Evolutionary conservation across 805 yeast genomes (phyloP).

Genomic region (Lipomyces orientalis): DNA sequence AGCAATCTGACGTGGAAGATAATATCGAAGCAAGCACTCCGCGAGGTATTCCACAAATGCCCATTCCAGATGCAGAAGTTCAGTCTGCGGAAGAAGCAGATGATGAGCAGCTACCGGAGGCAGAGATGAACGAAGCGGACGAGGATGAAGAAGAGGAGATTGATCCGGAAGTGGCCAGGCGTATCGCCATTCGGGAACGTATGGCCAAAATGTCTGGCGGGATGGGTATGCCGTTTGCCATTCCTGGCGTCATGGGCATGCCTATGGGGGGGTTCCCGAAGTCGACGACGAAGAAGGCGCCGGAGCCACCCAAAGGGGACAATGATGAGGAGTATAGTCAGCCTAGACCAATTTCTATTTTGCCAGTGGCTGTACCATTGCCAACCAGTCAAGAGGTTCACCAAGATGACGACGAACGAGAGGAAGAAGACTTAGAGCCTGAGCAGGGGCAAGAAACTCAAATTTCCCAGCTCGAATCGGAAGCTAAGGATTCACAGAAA

Average conservation of each 20-base stretch:
- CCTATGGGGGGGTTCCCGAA: conserved; percentile 35
- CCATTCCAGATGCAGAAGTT: conserved; percentile 26
- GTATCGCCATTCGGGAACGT: conserved; percentile 80
- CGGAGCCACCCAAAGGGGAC: conserved; percentile 37
- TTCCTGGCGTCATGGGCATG: conserved; percentile 41
- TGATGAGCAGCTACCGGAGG: conserved; percentile 48
- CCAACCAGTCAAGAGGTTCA: conserved; percentile 37
- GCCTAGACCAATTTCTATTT: conserved; percentile 56
- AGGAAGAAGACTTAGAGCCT: conserved; percentile 38
- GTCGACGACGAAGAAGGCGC: conserved; percentile 22
- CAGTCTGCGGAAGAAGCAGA: conserved; percentile 44
- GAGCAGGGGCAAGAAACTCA: neutral
- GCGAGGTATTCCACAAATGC: conserved; percentile 11
- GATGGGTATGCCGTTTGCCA: conserved; percentile 60
- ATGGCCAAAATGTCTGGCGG: conserved; percentile 97
- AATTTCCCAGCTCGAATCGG: conserved; percentile 5
- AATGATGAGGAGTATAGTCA: conserved; percentile 38
- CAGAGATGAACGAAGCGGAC: conserved; percentile 56
- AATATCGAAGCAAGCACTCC: conserved; percentile 6
- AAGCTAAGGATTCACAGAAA: conserved; percentile 25
- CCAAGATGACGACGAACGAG: conserved; percentile 38
- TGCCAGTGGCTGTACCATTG: conserved; percentile 56
- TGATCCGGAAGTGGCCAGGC: conserved; percentile 76
- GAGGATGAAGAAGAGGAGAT: conserved; percentile 63
- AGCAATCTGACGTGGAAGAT: conserved; percentile 22